Base-by-base conservation (phyloP, 108 stramenopile genomes). In the Discostella pseudostelligera region DNA sequence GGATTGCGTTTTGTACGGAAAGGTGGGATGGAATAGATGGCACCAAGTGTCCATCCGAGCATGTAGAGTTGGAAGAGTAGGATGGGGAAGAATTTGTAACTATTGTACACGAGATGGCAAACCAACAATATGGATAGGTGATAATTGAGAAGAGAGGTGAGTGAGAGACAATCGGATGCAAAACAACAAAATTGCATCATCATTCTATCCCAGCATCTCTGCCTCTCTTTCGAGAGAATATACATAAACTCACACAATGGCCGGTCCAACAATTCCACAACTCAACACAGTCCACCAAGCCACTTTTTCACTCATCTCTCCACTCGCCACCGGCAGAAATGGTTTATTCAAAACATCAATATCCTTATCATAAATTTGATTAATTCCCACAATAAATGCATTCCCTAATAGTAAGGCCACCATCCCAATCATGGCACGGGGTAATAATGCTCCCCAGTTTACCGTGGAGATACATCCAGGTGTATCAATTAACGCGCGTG, bases 341-440 rank as follows among this genome's bases (percentile, higher is more conserved):
- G 97, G 97, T 66, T 97, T 97, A 78, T 97, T 97, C 80, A 97
- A 65, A 67, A 93, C 83, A 69, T 97, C 97, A 65, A 97, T 96
- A 16, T 94, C 86, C 49, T 87, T 87, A 67, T 97, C 97, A 65
- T 86, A 97, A 56, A 97, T 96, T 55, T 97, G 97, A 76, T 97
- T 97, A 56, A 97, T 97, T 19, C 97, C 97, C 28, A 97, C 97
- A 74, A 97, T 97, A 48, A 93, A 97, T 5, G 92, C 94, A 82
- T 97, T 97, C 48, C 97, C 97, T 55, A 93, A 59, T 20, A 97
- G 78, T 29, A 98, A 67, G 24, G 96, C 92, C 16, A 93, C 19
- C 88, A 97, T 86, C 12, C 97, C 97, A 26, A 93, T 61, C 10
- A 83, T 32, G 10, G 97, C 97, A 44, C 90, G 68, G 3, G 95